phyloP scores from a whole-genome alignment of 805 yeast species.

The Lachancea thermotolerans region DNA sequence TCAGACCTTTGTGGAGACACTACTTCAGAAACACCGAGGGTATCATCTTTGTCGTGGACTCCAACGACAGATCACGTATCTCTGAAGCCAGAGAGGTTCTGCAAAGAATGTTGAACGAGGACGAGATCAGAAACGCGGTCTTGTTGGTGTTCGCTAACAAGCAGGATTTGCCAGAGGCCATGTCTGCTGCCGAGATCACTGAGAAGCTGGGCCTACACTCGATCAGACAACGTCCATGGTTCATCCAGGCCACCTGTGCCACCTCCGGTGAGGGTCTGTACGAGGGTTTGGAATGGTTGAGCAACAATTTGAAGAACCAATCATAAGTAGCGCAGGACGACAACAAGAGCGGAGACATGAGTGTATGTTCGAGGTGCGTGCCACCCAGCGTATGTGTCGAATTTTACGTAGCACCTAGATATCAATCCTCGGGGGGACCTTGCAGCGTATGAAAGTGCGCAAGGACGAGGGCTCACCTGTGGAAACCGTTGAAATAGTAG shows the following conservation, averaged over 20 bases:
- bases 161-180: constrained; percentile 98
- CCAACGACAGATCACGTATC: constrained; percentile 96
- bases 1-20: constrained; percentile 98
- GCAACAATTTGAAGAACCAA: constrained; percentile 79
- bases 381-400: background rate
- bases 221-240: constrained; percentile 98
- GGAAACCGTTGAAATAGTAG: too few relatives aligned
- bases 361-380: background rate
- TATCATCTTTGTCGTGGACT: constrained; percentile 94
- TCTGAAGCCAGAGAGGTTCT: constrained; percentile 97
- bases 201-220: constrained; percentile 95
- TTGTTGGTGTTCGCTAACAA: constrained; percentile 95
- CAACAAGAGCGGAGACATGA: background rate
- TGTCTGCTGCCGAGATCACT: constrained; percentile 98
- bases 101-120: constrained; percentile 97
- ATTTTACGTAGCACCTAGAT: background rate
- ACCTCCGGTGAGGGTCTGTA: constrained; percentile 98
- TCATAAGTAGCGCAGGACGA: constrained; percentile 24
- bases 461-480: background rate
- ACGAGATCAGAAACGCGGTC: constrained; percentile 94
- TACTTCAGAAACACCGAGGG: constrained; percentile 98
- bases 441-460: background rate
- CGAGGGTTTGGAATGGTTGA: constrained; percentile 96
- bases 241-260: constrained; percentile 97
- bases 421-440: background rate